Evolutionary conservation across 2,329 filamentous ascomycete species (phyloP).

Genomic region (Colletotrichum sublineola): DNA sequence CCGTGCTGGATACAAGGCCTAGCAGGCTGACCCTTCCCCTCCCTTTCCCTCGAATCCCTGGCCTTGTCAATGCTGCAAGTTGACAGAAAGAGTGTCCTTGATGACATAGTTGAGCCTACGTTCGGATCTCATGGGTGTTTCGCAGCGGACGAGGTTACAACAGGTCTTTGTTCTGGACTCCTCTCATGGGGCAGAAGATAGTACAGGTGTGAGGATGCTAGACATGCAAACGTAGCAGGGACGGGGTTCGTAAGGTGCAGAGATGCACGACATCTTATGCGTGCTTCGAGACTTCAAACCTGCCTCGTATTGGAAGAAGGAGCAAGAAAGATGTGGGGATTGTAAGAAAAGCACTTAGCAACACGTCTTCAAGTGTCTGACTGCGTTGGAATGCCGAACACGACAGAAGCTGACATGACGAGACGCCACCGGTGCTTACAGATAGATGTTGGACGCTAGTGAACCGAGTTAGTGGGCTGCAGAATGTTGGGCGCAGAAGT

Average conservation of each 20-base stretch:
- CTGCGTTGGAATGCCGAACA: background rate
- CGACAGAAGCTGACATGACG: conserved; percentile 7
- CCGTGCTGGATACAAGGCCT: conserved; percentile 29
- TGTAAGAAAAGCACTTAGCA: conserved; percentile 10
- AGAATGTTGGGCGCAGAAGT: background rate
- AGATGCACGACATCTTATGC: conserved; percentile 38
- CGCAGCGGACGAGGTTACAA: conserved; percentile 21
- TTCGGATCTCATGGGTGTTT: conserved; percentile 23
- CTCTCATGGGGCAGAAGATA: conserved; percentile 28
- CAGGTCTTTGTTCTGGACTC: conserved; percentile 29
- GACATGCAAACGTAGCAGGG: conserved; percentile 25
- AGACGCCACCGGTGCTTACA: conserved; percentile 15
- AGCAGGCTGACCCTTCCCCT: conserved; percentile 32
- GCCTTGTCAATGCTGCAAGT: conserved; percentile 33
- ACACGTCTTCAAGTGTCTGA: conserved; percentile 6
- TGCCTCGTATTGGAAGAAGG: conserved; percentile 13
- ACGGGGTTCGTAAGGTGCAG: conserved; percentile 29
- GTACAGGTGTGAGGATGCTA: conserved; percentile 12
- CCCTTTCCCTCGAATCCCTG: conserved; percentile 30
- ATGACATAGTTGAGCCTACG: conserved; percentile 38
- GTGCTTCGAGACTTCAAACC: conserved; percentile 6
- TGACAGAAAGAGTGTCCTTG: conserved; percentile 32
- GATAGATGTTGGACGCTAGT: conserved; percentile 5
- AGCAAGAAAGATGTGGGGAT: conserved; percentile 11
- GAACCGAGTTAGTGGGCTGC: conserved; percentile 15